A percentile compares a stretch with the other conserved stretches of the same genome.
phyloP scores from a whole-genome alignment of 345 rosid genomes.

The Lepidium didymum region DNA sequence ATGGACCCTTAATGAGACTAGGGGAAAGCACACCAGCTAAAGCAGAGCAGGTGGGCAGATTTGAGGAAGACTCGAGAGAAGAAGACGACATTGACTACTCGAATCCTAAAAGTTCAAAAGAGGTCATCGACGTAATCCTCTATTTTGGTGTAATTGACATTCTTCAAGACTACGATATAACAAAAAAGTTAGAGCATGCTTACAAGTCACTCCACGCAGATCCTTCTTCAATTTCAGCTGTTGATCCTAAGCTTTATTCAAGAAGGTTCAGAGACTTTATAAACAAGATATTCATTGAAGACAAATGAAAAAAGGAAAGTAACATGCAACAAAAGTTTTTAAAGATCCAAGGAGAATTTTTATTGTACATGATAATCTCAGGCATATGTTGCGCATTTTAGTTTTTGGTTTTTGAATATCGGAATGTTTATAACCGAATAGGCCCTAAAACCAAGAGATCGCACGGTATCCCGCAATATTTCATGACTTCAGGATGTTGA shows the following conservation, averaged over 20 bases:
- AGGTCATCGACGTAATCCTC: conserved; percentile 43
- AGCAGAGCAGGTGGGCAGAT: conserved; percentile 39
- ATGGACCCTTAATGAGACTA: conserved; percentile 42
- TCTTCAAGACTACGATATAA: conserved; percentile 61
- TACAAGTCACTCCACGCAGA: conserved; percentile 59
- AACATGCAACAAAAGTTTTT: background rate
- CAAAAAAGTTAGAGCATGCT: conserved; percentile 59
- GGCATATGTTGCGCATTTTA: conserved; percentile 12
- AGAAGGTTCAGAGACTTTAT: conserved; percentile 56
- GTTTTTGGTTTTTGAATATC: conserved; percentile 7
- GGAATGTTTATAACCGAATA: background rate
- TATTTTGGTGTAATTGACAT: conserved; percentile 61
- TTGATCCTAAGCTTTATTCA: conserved; percentile 62
- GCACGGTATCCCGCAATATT: conserved; percentile 18
- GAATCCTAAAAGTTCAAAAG: conserved; percentile 23
- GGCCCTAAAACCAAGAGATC: background rate
- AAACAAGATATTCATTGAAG: conserved; percentile 48
- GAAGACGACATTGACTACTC: conserved; percentile 23
- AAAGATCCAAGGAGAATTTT: background rate
- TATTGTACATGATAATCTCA: background rate
- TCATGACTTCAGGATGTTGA: conserved; percentile 14
- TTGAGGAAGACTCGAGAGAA: conserved; percentile 27
- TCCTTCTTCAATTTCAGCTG: conserved; percentile 60
- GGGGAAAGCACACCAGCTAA: conserved; percentile 55
- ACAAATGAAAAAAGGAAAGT: conserved; percentile 21